Base-by-base conservation (phyloP, 176 grass and related monocot species). In the Coix lacrymajobi region DNA sequence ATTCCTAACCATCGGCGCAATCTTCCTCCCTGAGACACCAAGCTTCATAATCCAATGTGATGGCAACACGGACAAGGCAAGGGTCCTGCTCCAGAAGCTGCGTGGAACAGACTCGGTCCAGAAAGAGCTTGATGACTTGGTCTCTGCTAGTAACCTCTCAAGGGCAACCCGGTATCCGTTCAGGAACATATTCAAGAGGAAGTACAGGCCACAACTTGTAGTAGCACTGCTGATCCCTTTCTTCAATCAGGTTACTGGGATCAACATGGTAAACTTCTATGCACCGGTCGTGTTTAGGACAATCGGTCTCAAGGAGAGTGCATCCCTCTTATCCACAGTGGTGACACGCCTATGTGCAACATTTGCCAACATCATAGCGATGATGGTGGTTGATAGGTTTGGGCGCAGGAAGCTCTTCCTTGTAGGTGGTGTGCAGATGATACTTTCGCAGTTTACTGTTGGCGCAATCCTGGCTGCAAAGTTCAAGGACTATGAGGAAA, bases 1-100 rank as follows among this genome's bases (percentile, higher is more conserved):
- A 10, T 81, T 96, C 58, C 78, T 99, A 63, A 85, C 91, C 58
- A 66, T 92, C 3, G 89, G 91, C 12, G 69, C 89, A 20, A 22
- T 96, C 58, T 93, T 96, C 79, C 96, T 99, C 36, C 96, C 93
- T 0, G 96, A 99, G 68, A 95, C 91, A 0, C 96, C 89, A 28
- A 99, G 89, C 70, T 93, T 89, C 62, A 70, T 92, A 71, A 84
- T 99, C 17, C 91, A 98, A 51, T 79, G 65, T 6, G 71, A 82
- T 0, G 91, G 85, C 6, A 69, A 94, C 54, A 60, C 80, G 38
- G 45, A 86, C 26, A 79, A 88, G 57, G 92, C 90, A 4, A 74
- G 79, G 62, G 24, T 79, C 44, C 81, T 90, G 14, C 92, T 99
- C 36, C 87, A 93, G 8, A 93, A 76, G 64, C 83, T 99, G 11